Conservation (phyloP, 139 green algal species). For the Coelastrella sp. region DNA sequence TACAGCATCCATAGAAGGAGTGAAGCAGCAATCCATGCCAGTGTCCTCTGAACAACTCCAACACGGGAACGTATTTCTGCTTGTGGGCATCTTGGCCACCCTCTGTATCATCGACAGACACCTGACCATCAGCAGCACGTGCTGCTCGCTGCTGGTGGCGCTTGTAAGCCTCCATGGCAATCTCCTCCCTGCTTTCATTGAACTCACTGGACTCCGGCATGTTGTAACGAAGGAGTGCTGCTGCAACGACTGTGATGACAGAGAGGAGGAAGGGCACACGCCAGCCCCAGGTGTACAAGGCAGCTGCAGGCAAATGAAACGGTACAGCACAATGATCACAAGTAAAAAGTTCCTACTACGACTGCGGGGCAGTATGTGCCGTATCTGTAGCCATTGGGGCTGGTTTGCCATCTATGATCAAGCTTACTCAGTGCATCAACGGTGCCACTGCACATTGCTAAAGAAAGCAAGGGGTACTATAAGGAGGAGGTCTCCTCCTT, state of each 20-base stretch:
- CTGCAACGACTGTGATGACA: conserved; percentile 36
- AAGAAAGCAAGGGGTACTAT: no score
- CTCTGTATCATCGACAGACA: not conserved
- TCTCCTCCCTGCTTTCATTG: conserved; percentile 24
- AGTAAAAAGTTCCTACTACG: no score
- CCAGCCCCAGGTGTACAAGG: conserved; percentile 53
- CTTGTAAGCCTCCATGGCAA: conserved; percentile 12
- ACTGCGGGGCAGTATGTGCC: no score
- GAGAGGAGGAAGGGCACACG: conserved; percentile 51
- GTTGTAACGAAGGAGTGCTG: conserved; percentile 38
- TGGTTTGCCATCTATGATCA: no score
- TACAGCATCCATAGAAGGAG: conserved; percentile 20
- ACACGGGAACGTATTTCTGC: conserved; percentile 6
- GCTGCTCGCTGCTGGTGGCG: not conserved
- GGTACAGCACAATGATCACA: no score
- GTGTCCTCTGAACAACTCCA: conserved; percentile 41
- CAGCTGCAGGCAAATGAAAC: no score
- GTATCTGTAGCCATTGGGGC: no score
- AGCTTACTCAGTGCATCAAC: no score
- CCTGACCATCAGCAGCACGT: not conserved
- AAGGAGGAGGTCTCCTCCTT: no score
- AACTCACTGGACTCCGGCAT: conserved; percentile 56
- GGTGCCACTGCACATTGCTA: no score
- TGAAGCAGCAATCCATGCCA: conserved; percentile 36
- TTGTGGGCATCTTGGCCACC: not conserved